A percentile compares a stretch with the other conserved stretches of the same genome.
These are phyloP conservation scores for Aspergillus baeticus DNA, from an alignment of 495 filamentous ascomycete species.

Conservation along the genomic window DNA sequence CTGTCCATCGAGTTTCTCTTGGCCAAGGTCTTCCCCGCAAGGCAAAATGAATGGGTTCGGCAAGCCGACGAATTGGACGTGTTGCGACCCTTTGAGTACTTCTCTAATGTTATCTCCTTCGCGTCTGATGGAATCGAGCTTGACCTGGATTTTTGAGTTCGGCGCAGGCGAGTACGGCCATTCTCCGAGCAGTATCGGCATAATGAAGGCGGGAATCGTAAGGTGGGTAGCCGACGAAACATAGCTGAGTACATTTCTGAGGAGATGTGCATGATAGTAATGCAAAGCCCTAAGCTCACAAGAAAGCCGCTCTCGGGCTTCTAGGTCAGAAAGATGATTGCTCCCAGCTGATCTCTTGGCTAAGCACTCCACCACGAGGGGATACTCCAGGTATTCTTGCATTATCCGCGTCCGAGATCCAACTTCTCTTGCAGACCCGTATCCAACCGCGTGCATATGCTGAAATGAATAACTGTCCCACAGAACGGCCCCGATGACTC, in stretches of 20 bases:
- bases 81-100: no score
- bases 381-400: background rate
- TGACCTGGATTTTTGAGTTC: background rate
- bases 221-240: background rate
- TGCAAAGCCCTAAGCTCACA: background rate
- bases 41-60: no score
- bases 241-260: background rate
- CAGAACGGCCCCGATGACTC: no score
- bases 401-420: background rate
- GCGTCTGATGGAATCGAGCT: no score
- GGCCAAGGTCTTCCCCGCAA: no score
- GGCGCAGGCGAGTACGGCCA: background rate
- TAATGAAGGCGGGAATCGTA: background rate
- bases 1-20: no score
- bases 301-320: background rate
- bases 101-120: no score
- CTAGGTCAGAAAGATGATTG: no score
- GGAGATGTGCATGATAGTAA: background rate
- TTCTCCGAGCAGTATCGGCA: background rate
- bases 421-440: background rate
- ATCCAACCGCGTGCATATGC: no score
- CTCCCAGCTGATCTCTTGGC: background rate
- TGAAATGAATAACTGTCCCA: no score
- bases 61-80: no score
- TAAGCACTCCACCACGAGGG: background rate